A percentile compares a stretch with the other conserved stretches of the same genome.
phyloP scores from a whole-genome alignment of 2,329 filamentous ascomycete genomes.

The Ambrosiella xylebori region DNA sequence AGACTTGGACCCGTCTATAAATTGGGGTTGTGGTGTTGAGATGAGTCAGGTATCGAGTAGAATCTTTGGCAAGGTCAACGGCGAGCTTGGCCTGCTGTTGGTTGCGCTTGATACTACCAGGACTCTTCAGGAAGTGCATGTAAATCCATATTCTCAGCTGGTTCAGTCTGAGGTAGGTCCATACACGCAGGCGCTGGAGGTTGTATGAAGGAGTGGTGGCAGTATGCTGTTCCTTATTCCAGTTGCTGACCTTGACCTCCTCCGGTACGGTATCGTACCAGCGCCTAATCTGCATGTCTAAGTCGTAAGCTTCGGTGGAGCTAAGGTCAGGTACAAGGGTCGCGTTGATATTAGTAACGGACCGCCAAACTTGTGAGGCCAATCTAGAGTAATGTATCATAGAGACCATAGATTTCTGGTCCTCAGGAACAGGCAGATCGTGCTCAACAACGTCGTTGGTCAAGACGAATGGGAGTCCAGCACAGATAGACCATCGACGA shows the following conservation, averaged over 20 bases:
- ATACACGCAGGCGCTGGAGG: slow-evolving; percentile 57
- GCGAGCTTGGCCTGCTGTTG: slow-evolving; percentile 54
- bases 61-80: slow-evolving; percentile 60
- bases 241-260: slow-evolving; percentile 41
- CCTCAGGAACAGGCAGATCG: slow-evolving; percentile 53
- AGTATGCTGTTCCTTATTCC: slow-evolving; percentile 33
- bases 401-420: slow-evolving; percentile 54
- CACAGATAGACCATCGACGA: slow-evolving; percentile 76
- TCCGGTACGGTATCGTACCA: slow-evolving; percentile 69
- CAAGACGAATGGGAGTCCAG: slow-evolving; percentile 69
- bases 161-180: slow-evolving; percentile 73
- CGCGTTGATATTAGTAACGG: slow-evolving; percentile 52
- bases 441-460: slow-evolving; percentile 77
- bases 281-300: slow-evolving; percentile 69
- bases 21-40: slow-evolving; percentile 56
- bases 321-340: slow-evolving; percentile 45
- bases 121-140: slow-evolving; percentile 70
- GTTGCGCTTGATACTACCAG: slow-evolving; percentile 66
- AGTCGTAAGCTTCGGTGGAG: slow-evolving; percentile 56
- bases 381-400: slow-evolving; percentile 78
- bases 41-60: slow-evolving; percentile 51
- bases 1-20: slow-evolving; percentile 54
- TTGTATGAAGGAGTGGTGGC: slow-evolving; percentile 44
- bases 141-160: slow-evolving; percentile 84
- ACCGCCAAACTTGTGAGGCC: slow-evolving; percentile 71